A percentile compares a stretch with the other conserved stretches of the same genome.
Conservation (phyloP, 768 basidiomycete genomes). For the Leccinum obscurum region DNA sequence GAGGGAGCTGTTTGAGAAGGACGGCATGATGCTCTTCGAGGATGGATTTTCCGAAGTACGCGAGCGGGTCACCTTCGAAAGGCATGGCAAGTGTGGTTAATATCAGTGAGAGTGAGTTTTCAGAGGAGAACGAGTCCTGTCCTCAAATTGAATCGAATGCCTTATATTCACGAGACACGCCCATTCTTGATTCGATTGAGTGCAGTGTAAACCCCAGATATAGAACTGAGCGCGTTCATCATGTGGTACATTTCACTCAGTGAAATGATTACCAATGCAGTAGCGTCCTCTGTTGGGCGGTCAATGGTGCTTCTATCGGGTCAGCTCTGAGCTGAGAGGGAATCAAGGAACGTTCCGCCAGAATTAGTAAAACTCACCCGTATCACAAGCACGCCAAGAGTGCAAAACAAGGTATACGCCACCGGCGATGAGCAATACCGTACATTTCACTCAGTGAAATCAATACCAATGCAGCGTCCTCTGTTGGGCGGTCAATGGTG, state of each 20-base stretch:
- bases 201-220: neutral
- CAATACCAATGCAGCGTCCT: no score
- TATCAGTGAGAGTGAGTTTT: neutral
- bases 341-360: neutral
- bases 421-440: neutral
- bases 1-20: constrained; percentile 10
- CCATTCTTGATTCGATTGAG: neutral
- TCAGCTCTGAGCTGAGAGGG: no score
- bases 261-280: no score
- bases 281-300: no score
- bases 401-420: neutral
- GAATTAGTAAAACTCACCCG: neutral
- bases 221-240: neutral
- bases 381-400: neutral
- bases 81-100: neutral
- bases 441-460: no score
- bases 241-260: neutral
- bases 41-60: constrained; percentile 15
- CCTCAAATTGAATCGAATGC: neutral
- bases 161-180: neutral
- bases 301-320: no score
- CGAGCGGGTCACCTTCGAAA: constrained; percentile 21
- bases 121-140: neutral
- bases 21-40: constrained; percentile 13
- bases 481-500: no score